Evolutionary conservation across 2,329 filamentous ascomycete species (phyloP), one percentile per base, ranked within the genome.

Genomic region (Cladosporium cucumerinum): DNA sequence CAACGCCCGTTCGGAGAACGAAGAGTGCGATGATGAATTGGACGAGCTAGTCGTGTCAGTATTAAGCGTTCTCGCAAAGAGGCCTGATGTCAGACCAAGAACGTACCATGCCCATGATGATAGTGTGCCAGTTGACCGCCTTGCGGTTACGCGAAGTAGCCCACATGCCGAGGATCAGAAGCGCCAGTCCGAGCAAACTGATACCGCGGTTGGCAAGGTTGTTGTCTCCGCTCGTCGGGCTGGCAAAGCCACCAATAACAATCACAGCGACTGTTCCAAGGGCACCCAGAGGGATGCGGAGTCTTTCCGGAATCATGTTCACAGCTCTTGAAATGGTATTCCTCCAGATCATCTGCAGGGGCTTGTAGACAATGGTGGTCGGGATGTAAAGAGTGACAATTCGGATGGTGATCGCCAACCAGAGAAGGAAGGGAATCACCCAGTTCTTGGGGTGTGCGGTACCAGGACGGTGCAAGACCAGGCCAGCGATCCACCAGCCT

Each of bases 11-110:
- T 57, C 92, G 87, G 70, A 97, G 82, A 57, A 97, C 93, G 72
- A 97, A 97, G 14, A 97, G 83, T 4, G 92, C 93, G 68, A 97
- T 85, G 74, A 97, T 83, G 79, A 93, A 97, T 78, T 97, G 93
- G 12, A 89, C 83, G 49, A 96, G 82, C 60, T 62, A 16, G 25
- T 46, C 8, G 32, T 5, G 60, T 62, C 49, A 62, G 60, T 62
- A 18, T 30, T 32, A 18, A 18, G 11, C 16, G 2, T n/a, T 32
- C 11, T 32, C 10, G 26, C 16, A 54, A 12, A 14, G 18, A 5
- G 12, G 18, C n/a, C n/a, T 30, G 28, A 12, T 12, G 2, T 32
- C 16, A 54, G 12, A 14, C 21, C 34, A 5, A 46, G 14, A 39
- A 36, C 60, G 54, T 39, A 62, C 60, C 89, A 96, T 95, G 66